phyloP scores from a whole-genome alignment of 2,329 filamentous ascomycete species.

The Ceratocystis eucalypticola region DNA sequence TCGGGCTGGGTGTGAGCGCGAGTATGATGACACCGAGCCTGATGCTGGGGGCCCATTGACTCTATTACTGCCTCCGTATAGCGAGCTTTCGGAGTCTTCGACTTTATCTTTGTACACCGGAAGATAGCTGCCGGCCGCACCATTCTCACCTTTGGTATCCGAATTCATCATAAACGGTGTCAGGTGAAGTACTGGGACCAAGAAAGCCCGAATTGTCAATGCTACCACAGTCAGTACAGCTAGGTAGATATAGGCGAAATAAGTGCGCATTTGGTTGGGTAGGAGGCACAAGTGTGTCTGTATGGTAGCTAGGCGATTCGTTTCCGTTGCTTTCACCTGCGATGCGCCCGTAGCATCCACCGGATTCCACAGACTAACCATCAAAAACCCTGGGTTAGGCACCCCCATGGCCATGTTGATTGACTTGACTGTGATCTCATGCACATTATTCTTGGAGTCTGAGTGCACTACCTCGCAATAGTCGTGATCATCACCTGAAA shows the following conservation, averaged over 20 bases:
- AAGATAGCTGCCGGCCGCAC: constrained; percentile 25
- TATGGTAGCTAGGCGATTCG: constrained; percentile 43
- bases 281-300: constrained; percentile 85
- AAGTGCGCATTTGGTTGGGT: constrained; percentile 74
- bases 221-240: constrained; percentile 39
- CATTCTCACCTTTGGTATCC: constrained; percentile 23
- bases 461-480: constrained; percentile 85
- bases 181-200: constrained; percentile 42
- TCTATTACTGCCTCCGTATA: constrained; percentile 22
- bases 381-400: constrained; percentile 68
- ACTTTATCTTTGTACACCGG: constrained; percentile 40
- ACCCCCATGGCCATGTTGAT: constrained; percentile 96
- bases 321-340: constrained; percentile 2
- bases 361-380: constrained; percentile 87
- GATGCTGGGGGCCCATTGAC: constrained; percentile 16
- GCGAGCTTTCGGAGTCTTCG: constrained; percentile 32
- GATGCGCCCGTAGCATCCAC: constrained; percentile 38
- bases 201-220: constrained; percentile 40
- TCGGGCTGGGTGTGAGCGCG: constrained; percentile 12
- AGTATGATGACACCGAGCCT: constrained; percentile 20
- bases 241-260: constrained; percentile 61
- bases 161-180: constrained; percentile 38
- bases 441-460: constrained; percentile 48
- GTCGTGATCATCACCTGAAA: constrained; percentile 95
- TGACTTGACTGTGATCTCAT: constrained; percentile 90